Base-by-base conservation (phyloP, 2,329 filamentous ascomycete species). In the Zymoseptoria pseudotritici region DNA sequence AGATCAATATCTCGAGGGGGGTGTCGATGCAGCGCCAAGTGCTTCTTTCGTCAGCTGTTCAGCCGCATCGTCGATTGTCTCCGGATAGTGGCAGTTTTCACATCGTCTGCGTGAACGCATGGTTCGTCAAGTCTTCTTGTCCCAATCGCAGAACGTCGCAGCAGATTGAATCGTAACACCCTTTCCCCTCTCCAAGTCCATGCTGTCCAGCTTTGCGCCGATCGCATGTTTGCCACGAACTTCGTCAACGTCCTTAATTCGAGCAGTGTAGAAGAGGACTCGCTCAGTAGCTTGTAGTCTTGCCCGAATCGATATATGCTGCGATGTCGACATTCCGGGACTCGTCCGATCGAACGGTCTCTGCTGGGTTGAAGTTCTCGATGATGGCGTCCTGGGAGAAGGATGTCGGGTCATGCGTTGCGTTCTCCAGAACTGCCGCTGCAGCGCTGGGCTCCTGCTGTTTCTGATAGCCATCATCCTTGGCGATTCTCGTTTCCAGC, bases 141-240 rank as follows among this genome's bases (percentile, higher is more conserved):
- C 79, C 94, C 94, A 99, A 77, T 99, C 92, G 76, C 91, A 96
- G 75, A 96, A 99, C 0, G 94, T 99, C 24, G 94, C 94, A 10
- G 94, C 94, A 67, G 93, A 97, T 76, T 99, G 93, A 71, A 99
- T 99, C 60, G 94, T 99, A 75, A 99, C 97, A 70, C 94, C 94
- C 80, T 97, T 96, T 76, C 97, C 94, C 76, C 94, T 84, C 78
- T 99, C 94, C 67, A 99, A 82, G 69, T 99, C 94, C 94, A 99
- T 99, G 24, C 92, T 97, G 80, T 99, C 94, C 94, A 99, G 99
- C 81, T 99, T 99, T 62, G 94, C 94, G 66, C 94, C 94, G 50
- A 97, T 91, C 42, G 89, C 85, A 82, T 99, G 94, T 73, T 93
- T 92, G 61, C 91, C 91, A 71, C 94, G 86, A 51, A 99, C 94